Base-by-base conservation (phyloP, 2,329 filamentous ascomycete species). In the Tolypocladium inflatum region DNA sequence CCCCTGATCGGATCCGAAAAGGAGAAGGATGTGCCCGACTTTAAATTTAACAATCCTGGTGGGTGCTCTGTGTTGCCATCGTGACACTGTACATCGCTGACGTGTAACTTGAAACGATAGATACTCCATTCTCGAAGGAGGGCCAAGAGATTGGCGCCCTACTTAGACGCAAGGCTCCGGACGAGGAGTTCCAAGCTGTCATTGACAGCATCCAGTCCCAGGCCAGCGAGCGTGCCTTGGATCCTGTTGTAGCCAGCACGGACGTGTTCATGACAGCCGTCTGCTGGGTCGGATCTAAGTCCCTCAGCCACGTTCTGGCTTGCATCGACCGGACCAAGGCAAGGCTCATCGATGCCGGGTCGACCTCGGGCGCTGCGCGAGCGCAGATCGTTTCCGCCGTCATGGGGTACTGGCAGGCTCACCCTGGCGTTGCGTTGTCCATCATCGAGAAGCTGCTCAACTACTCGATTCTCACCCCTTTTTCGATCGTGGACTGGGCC, bases 381-480 rank as follows among this genome's bases (percentile, higher is more conserved):
- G 83, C 86, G 48, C 94, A 99, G 73, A 96, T 99, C 67, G 89
- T 97, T 65, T 84, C 87, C 6, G 90, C 90, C 5, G 91, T 97
- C 43, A 90, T 97, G 78, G 81, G 86, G 45, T 99, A 97, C 77
- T 99, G 94, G 94, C 83, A 84, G 53, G 87, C 93, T 38, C 93
- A 99, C 67, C 91, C 93, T 0, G 94, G 94, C 60, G 87, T 95
- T 50, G 94, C 91, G 3, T 84, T 97, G 64, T 90, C 89, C 65
- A 96, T 99, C 66, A 83, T 97, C 59, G 93, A 97, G 78, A 97
- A 97, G 74, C 82, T 99, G 6, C 86, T 99, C 65, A 99, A 97
- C 76, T 99, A 97, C 76, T 92, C 90, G 17, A 96, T 99, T 65
- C 80, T 99, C 41, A 91, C 88, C 10, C 94, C 94, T 0, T 78